These are phyloP conservation scores for Cotoneaster glaucophyllus DNA, from an alignment of 306 rosid species.

Conservation along the genomic window DNA sequence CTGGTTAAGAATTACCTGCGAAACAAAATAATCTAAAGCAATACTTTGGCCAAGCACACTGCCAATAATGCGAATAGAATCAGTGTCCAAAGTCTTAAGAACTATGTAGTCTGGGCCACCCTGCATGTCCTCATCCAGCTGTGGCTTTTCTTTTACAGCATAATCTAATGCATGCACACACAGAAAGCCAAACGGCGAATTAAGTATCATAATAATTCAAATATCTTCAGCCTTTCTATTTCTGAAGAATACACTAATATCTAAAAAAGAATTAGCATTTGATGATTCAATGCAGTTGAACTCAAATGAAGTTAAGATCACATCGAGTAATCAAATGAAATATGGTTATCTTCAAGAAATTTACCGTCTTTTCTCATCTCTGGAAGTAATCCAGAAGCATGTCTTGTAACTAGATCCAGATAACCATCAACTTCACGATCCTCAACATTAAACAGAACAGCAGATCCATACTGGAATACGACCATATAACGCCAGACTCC, in stretches of 20 bases:
- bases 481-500: slow-evolving; percentile 60
- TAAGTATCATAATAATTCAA: background rate
- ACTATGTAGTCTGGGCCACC: slow-evolving; percentile 91
- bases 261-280: background rate
- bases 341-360: slow-evolving; percentile 11
- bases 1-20: slow-evolving; percentile 49
- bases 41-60: slow-evolving; percentile 97
- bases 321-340: background rate
- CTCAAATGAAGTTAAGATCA: background rate
- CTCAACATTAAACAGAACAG: slow-evolving; percentile 83
- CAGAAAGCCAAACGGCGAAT: background rate
- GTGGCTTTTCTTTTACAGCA: slow-evolving; percentile 83
- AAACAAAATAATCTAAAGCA: slow-evolving; percentile 96
- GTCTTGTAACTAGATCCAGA: slow-evolving; percentile 61
- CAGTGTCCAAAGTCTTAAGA: slow-evolving; percentile 75
- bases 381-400: slow-evolving; percentile 80
- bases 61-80: slow-evolving; percentile 84
- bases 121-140: slow-evolving; percentile 68
- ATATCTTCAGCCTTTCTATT: background rate
- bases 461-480: slow-evolving; percentile 87
- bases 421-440: slow-evolving; percentile 78
- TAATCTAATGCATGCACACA: slow-evolving; percentile 48
- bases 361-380: slow-evolving; percentile 92
- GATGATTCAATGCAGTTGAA: background rate
- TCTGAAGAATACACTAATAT: background rate